Evolutionary conservation across 495 filamentous ascomycete genomes (phyloP), one percentile per base, ranked within the genome.

Genomic region (Podospora pseudopauciseta): DNA sequence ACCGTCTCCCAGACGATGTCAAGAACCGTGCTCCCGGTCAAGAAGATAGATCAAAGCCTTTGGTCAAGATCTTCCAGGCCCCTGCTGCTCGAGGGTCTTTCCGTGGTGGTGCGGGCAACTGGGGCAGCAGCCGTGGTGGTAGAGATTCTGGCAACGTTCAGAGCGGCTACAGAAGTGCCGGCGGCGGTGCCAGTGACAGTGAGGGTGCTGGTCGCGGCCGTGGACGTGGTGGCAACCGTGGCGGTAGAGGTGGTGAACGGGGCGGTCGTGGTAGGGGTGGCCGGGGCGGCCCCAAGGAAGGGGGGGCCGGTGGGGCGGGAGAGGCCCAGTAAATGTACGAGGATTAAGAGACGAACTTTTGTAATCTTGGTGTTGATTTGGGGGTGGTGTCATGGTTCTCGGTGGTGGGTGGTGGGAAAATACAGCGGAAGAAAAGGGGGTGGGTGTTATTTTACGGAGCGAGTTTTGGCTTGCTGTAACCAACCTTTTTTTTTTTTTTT

Each of bases 51-150:
- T 88, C 87, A 67, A 90, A 90, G 79, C 91, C 91, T 32, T 85
- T 90, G 66, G 86, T 97, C 65, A 92, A 92, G 80, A 87, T 91
- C 78, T 95, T 93, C 78, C 85, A 89, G 72, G 85, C 88, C 27
- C 88, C 88, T 32, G 79, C 85, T 18, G 76, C 78, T 65, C 79
- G 81, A 30, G 73, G 81, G 66, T 84, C 80, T 71, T 78, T 77
- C 60, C 84, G 85, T 68, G 84, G 85, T 67, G 86, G 87, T 55
- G 90, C 91, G 56, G 91, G 91, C 49, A 90, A 86, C 67, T 92
- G 92, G 91, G 87, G 89, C 67, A 84, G 84, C 72, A 90, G 89
- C 77, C 87, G 89, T 53, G 83, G 87, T 65, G 86, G 79, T 20
- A 78, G 78, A 63, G 79, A 82, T 3, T 28, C 44, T 1, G 65